A percentile compares a stretch with the other conserved stretches of the same genome.
These are phyloP conservation scores for Fusarium tanahbumbuense DNA, from an alignment of 2,329 filamentous ascomycete species.

Conservation along the genomic window DNA sequence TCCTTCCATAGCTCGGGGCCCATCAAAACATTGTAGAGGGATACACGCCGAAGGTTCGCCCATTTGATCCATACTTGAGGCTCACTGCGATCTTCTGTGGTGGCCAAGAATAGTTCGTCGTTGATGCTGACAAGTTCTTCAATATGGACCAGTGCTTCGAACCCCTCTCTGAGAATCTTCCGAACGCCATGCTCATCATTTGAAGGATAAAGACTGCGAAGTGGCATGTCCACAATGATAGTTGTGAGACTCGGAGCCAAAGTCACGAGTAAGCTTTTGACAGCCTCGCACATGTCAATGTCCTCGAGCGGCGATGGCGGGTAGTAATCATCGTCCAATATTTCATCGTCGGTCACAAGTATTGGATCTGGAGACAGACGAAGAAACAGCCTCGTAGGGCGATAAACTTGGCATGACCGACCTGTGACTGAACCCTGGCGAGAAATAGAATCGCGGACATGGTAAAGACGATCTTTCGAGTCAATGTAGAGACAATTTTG, in stretches of 20 bases:
- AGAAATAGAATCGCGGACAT: background rate
- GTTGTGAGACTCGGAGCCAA: constrained; percentile 25
- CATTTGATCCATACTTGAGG: constrained; percentile 32
- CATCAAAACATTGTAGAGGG: constrained; percentile 18
- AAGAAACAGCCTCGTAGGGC: constrained; percentile 6
- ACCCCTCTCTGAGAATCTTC: constrained; percentile 21
- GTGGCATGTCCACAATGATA: constrained; percentile 40
- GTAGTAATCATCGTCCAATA: background rate
- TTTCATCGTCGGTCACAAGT: background rate
- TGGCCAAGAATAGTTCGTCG: constrained; percentile 34
- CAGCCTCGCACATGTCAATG: background rate
- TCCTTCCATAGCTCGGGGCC: background rate
- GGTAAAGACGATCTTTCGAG: background rate
- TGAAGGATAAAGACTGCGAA: constrained; percentile 13
- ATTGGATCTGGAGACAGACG: background rate
- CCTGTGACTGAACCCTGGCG: background rate
- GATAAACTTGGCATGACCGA: background rate
- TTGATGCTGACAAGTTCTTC: constrained; percentile 42
- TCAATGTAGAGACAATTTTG: background rate
- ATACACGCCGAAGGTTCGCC: constrained; percentile 38
- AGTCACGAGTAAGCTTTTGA: constrained; percentile 11
- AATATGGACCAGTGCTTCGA: constrained; percentile 36
- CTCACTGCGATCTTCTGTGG: background rate
- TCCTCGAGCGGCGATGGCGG: background rate
- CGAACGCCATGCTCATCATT: background rate